phyloP scores from a whole-genome alignment of 106 monocot genomes.

The Alisma plantagoaquatica region DNA sequence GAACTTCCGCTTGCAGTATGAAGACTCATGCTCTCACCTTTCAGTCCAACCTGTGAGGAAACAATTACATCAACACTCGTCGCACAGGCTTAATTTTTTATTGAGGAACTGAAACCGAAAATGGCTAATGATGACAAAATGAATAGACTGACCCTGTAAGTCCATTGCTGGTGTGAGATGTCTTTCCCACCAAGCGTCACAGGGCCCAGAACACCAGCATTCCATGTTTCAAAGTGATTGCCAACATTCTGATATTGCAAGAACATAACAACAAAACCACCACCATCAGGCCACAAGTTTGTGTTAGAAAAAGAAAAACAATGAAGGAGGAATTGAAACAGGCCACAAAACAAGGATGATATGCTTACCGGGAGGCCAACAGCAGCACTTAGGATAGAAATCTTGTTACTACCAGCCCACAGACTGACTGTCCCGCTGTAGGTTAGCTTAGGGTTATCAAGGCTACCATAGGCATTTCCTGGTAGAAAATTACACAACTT shows the following conservation, averaged over 20 bases:
- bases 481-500: not conserved
- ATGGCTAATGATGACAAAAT: too few species aligned
- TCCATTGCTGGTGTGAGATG: conserved; percentile 44
- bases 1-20: conserved; percentile 46
- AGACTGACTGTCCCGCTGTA: conserved; percentile 20
- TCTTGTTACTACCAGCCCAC: conserved; percentile 47
- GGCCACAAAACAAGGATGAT: not conserved
- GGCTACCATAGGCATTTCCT: conserved; percentile 32
- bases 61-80: not conserved
- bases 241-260: conserved; percentile 64
- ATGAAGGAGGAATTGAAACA: not conserved
- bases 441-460: conserved; percentile 22
- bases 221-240: conserved; percentile 65
- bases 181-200: conserved; percentile 51
- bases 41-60: conserved; percentile 40
- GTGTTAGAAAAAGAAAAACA: not conserved
- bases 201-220: conserved; percentile 67
- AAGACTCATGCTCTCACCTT: conserved; percentile 51
- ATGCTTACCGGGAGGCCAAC: conserved; percentile 36
- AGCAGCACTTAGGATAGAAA: conserved; percentile 36
- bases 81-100: not conserved
- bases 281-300: too few species aligned
- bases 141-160: conserved; percentile 21
- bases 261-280: too few species aligned
- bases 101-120: too few species aligned